phyloP scores from a whole-genome alignment of 2,329 filamentous ascomycete species.

The Alternaria gaisen region DNA sequence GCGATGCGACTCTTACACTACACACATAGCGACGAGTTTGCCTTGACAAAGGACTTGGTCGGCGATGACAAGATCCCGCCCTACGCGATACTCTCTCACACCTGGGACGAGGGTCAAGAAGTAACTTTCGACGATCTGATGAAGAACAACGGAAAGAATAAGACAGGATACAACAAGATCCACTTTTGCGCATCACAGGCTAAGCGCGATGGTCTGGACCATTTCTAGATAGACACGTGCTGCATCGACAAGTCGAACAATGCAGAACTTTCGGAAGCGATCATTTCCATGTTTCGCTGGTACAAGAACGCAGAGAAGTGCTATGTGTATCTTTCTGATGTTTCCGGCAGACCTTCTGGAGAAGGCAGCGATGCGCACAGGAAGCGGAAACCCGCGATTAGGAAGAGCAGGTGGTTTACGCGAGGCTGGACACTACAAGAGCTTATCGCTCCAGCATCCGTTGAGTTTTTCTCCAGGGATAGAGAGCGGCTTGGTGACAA shows the following conservation, averaged over 20 bases:
- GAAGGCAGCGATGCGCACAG: neutral
- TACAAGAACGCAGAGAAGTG: neutral
- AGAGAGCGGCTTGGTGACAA: neutral
- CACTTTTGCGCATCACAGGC: neutral
- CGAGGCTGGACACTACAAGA: too few species aligned
- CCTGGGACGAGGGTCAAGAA: neutral
- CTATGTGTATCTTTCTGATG: neutral
- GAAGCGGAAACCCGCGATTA: neutral
- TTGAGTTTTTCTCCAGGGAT: neutral
- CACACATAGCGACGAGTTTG: neutral
- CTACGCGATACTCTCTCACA: neutral
- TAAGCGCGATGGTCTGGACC: neutral
- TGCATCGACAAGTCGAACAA: neutral
- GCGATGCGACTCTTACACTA: neutral
- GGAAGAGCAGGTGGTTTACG: neutral
- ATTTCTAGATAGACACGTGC: neutral
- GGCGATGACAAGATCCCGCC: neutral
- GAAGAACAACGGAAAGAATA: neutral
- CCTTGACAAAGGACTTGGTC: neutral
- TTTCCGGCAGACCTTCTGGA: neutral
- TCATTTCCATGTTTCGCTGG: neutral
- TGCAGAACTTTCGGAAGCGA: neutral
- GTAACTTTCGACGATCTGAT: neutral
- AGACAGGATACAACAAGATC: neutral
- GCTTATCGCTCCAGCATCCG: neutral